A percentile compares a stretch with the other conserved stretches of the same genome.
phyloP scores from a whole-genome alignment of 1,284 basidiomycete species.

The Boletellus deceptivus region DNA sequence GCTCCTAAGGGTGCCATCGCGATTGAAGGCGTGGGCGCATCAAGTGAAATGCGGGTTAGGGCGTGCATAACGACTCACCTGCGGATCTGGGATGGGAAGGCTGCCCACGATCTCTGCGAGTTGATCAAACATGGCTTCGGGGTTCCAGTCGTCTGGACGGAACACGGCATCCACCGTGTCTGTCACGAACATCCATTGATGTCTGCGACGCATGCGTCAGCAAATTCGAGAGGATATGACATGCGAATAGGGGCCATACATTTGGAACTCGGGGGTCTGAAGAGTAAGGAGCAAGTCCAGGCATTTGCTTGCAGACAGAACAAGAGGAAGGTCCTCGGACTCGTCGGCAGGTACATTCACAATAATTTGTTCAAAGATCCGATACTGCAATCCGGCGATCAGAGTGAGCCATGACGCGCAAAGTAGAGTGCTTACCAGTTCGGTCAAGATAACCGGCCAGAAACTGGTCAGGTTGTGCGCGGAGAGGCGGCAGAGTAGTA shows the following conservation, averaged over 20 bases:
- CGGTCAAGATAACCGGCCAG: conserved; percentile 95
- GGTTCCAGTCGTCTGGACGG: conserved; percentile 77
- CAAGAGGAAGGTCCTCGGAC: conserved; percentile 78
- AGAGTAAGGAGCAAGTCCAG: conserved; percentile 88
- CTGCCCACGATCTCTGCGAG: conserved; percentile 79
- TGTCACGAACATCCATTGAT: conserved; percentile 99
- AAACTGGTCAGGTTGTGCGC: conserved; percentile 92
- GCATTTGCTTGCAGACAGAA: conserved; percentile 91
- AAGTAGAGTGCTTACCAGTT: conserved; percentile 59
- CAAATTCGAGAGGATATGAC: not conserved
- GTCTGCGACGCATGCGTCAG: conserved; percentile 46
- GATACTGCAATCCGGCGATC: conserved; percentile 50
- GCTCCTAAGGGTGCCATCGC: conserved; percentile 23
- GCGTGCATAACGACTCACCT: conserved; percentile 30
- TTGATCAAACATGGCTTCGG: conserved; percentile 89
- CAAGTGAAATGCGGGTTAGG: not conserved
- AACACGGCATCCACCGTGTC: conserved; percentile 97
- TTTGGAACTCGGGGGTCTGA: conserved; percentile 97
- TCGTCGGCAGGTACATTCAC: conserved; percentile 66
- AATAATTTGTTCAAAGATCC: conserved; percentile 70
- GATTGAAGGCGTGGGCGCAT: not conserved
- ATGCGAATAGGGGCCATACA: conserved; percentile 51
- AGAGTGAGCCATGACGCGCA: not conserved
- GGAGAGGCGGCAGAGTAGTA: conserved; percentile 88
- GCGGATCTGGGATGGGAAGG: conserved; percentile 47